These are phyloP conservation scores for Lactifluus volemus DNA, from an alignment of 768 basidiomycete species.

Conservation along the genomic window DNA sequence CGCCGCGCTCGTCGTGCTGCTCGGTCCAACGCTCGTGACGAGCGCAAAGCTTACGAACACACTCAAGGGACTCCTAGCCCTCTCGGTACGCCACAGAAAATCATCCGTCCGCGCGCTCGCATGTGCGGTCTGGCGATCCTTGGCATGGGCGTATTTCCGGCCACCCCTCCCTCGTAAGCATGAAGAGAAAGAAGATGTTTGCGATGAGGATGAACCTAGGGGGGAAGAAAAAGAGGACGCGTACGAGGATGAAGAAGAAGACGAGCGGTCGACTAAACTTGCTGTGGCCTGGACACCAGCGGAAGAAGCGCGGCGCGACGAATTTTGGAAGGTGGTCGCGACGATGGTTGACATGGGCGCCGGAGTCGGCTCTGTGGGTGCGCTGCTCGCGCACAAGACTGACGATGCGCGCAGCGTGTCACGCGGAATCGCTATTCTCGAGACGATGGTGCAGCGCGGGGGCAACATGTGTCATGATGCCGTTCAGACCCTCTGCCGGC, in stretches of 20 bases:
- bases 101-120: slow-evolving; percentile 54
- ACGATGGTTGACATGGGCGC: slow-evolving; percentile 50
- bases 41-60: slow-evolving; percentile 37
- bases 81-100: slow-evolving; percentile 54
- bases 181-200: slow-evolving; percentile 24
- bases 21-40: slow-evolving; percentile 45
- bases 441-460: slow-evolving; percentile 48
- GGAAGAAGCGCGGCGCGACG: slow-evolving; percentile 21
- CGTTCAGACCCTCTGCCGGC: slow-evolving; percentile 38
- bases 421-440: slow-evolving; percentile 42
- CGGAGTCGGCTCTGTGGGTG: slow-evolving; percentile 49
- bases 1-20: slow-evolving; percentile 54
- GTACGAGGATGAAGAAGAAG: slow-evolving; percentile 21
- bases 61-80: slow-evolving; percentile 41
- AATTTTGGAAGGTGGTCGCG: slow-evolving; percentile 41
- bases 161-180: slow-evolving; percentile 31
- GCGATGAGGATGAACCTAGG: slow-evolving; percentile 13
- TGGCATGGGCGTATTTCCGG: slow-evolving; percentile 59
- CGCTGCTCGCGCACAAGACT: slow-evolving; percentile 33
- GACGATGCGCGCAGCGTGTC: slow-evolving; percentile 34
- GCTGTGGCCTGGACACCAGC: slow-evolving; percentile 21
- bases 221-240: slow-evolving; percentile 17
- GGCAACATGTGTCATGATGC: slow-evolving; percentile 45
- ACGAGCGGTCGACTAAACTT: too few species aligned
- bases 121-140: slow-evolving; percentile 55